phyloP scores from a whole-genome alignment of 352 stramenopile species.

The Heterotrichella gracilis region DNA sequence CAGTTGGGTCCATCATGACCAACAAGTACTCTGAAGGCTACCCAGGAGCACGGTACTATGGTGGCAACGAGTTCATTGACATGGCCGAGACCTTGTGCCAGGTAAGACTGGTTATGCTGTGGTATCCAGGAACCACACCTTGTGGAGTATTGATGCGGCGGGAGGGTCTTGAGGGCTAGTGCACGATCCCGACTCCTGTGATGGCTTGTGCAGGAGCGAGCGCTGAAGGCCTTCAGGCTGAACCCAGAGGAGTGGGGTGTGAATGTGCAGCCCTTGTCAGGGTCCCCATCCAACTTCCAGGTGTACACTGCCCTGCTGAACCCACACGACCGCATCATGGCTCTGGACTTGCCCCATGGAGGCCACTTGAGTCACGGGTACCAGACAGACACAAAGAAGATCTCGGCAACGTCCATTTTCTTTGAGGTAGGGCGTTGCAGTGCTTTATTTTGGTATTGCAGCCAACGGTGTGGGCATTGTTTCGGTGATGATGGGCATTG shows the following conservation, averaged over 20 bases:
- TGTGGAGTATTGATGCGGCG: too few species aligned
- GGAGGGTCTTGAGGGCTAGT: too few species aligned
- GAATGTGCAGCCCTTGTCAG: constrained; percentile 71
- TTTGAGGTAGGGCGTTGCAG: constrained; percentile 72
- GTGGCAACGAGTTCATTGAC: constrained; percentile 98
- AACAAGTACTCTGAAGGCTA: constrained; percentile 98
- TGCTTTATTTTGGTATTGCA: not conserved
- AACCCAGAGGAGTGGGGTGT: constrained; percentile 50
- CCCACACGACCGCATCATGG: constrained; percentile 92
- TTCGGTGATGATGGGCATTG: too few species aligned
- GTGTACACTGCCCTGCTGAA: constrained; percentile 42
- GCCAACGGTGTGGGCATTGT: too few species aligned
- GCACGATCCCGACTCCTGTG: too few species aligned
- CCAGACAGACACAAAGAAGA: constrained; percentile 91
- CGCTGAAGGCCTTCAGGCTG: constrained; percentile 75
- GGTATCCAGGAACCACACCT: too few species aligned
- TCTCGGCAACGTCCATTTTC: constrained; percentile 84
- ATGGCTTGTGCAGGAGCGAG: too few species aligned
- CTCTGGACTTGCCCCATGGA: constrained; percentile 80
- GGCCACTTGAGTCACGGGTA: constrained; percentile 91
- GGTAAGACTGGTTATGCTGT: too few species aligned
- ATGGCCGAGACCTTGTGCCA: constrained; percentile 85
- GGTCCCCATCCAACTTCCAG: constrained; percentile 93
- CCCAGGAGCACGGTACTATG: constrained; percentile 74
- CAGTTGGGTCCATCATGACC: constrained; percentile 78